These are phyloP conservation scores for Mycosphaerella sp. DNA, from an alignment of 2,329 filamentous ascomycete genomes.

Conservation along the genomic window DNA sequence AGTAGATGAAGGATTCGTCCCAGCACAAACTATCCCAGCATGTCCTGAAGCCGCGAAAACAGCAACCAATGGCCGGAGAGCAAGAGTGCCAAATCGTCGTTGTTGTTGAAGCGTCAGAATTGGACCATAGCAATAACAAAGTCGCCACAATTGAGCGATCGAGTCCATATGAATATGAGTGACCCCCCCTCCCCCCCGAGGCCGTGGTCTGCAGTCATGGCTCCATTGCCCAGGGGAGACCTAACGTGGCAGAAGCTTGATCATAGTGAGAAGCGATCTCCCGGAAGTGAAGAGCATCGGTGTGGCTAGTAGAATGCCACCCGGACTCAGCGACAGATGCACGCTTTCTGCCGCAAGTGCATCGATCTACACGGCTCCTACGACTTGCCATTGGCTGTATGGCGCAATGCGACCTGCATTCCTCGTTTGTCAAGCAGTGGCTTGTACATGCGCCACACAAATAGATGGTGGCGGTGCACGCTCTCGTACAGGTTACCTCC, in stretches of 20 bases:
- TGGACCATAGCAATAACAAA: neutral
- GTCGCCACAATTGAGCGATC: neutral
- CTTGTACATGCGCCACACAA: neutral
- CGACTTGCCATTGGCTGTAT: constrained; percentile 11
- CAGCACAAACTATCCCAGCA: too few species aligned
- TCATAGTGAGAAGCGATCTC: neutral
- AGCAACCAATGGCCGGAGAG: too few species aligned
- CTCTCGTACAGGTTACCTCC: too few species aligned
- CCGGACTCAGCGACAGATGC: constrained; percentile 1
- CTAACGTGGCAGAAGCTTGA: neutral
- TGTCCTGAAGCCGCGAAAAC: too few species aligned
- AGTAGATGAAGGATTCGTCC: too few species aligned
- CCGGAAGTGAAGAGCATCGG: neutral
- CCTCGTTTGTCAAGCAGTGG: neutral
- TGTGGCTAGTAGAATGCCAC: constrained; percentile 3
- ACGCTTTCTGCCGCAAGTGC: neutral
- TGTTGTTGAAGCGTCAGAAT: too few species aligned
- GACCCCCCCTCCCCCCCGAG: neutral
- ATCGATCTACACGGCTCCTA: neutral
- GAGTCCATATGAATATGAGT: neutral
- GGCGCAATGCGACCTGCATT: constrained; percentile 8
- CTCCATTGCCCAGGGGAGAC: neutral
- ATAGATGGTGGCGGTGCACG: too few species aligned
- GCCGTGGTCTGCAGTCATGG: neutral
- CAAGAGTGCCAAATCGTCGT: too few species aligned